phyloP scores from a whole-genome alignment of 345 rosid genomes.

The Isatis tinctoria region DNA sequence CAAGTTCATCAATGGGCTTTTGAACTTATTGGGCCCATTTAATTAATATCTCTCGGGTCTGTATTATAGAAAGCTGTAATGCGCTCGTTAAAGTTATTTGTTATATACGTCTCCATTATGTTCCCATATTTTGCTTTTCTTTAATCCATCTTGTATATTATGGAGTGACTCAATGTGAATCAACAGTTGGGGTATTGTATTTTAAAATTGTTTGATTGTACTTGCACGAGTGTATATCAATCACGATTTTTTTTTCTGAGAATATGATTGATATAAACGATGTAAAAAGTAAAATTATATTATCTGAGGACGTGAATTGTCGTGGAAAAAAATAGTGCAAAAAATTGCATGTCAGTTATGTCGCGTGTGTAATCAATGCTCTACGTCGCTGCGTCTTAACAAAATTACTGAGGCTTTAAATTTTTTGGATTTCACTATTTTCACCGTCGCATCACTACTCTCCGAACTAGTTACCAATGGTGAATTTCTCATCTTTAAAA shows the following conservation, averaged over 20 bases:
- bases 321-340: conserved; percentile 1
- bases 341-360: conserved; percentile 18
- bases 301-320: conserved; percentile 21
- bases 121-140: not conserved
- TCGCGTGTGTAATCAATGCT: conserved; percentile 26
- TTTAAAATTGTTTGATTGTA: not conserved
- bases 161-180: not conserved
- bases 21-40: not conserved
- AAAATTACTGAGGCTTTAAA: conserved; percentile 9
- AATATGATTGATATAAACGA: conserved; percentile 1
- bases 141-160: not conserved
- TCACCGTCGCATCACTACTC: not conserved
- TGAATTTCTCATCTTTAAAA: too few species aligned
- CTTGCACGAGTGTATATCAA: conserved; percentile 20
- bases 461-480: too few species aligned
- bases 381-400: not conserved
- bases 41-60: not conserved
- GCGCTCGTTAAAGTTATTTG: not conserved
- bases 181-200: not conserved
- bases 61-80: not conserved
- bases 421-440: not conserved
- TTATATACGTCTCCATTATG: not conserved
- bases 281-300: not conserved
- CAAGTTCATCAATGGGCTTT: conserved; percentile 11
- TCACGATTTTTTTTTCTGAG: not conserved